Evolutionary conservation across 202 grass and related monocot species (phyloP), one percentile per base, ranked within the genome.

Genomic region (Brachypodium distachyon): DNA sequence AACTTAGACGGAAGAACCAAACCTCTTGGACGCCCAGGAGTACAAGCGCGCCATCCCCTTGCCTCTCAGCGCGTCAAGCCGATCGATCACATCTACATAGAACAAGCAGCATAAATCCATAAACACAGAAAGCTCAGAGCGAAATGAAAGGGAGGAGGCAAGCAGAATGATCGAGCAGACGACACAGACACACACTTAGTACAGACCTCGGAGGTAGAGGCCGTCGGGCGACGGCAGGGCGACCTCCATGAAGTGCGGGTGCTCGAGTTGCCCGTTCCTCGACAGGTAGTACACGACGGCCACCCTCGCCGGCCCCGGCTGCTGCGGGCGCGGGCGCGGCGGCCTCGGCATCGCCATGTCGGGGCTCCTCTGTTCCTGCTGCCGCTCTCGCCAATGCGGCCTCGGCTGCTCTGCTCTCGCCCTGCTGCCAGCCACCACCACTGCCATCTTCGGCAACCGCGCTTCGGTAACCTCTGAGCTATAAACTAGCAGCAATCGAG

Each of bases 241-340:
- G 43, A 92, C 83, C 73, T 98, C 96, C 87, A 98, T 91, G 89
- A 95, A 96, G 80, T 99, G 96, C n/a, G 96, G 96, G 76, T 99
- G 96, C 78, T 99, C 92, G 42, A 99, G 85, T 46, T 93, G 92
- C 0, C 92, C 85, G 54, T 90, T 90, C 50, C 89, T 63, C 1
- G 87, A 81, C 65, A 99, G 89, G 74, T 99, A 99, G 76, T 99
- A 99, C 18, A 99, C 96, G 42, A 99, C 92, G 5, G 93, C 64
- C n/a, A 83, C 92, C 73, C 81, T 87, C 36, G 78, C 78, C 32
- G 74, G 69, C 1, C 84, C 73, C 1, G 79, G 58, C 3, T n/a
- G n/a, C n/a, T n/a, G n/a, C n/a, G n/a, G n/a, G n/a, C 91, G 34
- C 2, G 79, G 91, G 13, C 72, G 76, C 9, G 82, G 71, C 42